Evolutionary conservation across 2,329 filamentous ascomycete genomes (phyloP).

Genomic region (Diplodia scrobiculata): DNA sequence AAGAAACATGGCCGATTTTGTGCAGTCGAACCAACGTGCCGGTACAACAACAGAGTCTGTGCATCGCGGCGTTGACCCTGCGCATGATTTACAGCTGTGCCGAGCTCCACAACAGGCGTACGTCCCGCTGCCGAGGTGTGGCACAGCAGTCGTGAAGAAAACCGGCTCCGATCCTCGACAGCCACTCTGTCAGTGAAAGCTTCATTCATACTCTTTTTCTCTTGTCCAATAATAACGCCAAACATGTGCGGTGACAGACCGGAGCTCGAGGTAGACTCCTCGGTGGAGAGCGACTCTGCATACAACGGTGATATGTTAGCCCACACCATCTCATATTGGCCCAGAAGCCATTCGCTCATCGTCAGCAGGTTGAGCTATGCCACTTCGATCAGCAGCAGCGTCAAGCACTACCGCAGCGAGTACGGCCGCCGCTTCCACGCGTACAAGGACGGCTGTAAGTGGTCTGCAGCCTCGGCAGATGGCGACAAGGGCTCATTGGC

Average conservation of each 20-base stretch:
- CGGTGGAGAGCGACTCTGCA: not conserved
- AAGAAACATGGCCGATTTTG: not conserved
- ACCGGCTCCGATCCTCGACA: not conserved
- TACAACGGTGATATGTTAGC: constrained; percentile 1
- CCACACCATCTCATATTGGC: not conserved
- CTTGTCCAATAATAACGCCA: not conserved
- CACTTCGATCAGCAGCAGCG: constrained; percentile 32
- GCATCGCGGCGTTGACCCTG: not conserved
- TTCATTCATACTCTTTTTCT: not conserved
- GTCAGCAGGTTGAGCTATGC: constrained; percentile 29
- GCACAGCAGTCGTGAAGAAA: not conserved
- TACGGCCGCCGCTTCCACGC: constrained; percentile 44
- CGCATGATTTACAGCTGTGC: not conserved
- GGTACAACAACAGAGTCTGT: not conserved
- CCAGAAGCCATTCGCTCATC: not conserved
- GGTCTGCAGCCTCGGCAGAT: not conserved
- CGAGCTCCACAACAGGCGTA: not conserved
- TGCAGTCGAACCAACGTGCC: not conserved
- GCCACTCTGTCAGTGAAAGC: not conserved
- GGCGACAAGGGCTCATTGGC: not conserved
- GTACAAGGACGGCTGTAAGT: constrained; percentile 38
- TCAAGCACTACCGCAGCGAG: constrained; percentile 32
- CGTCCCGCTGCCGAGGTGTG: not conserved
- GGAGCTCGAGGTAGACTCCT: not conserved
- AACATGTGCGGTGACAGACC: not conserved